Base-by-base conservation (phyloP, 2,329 filamentous ascomycete species). In the Cladorrhinum sp. region DNA sequence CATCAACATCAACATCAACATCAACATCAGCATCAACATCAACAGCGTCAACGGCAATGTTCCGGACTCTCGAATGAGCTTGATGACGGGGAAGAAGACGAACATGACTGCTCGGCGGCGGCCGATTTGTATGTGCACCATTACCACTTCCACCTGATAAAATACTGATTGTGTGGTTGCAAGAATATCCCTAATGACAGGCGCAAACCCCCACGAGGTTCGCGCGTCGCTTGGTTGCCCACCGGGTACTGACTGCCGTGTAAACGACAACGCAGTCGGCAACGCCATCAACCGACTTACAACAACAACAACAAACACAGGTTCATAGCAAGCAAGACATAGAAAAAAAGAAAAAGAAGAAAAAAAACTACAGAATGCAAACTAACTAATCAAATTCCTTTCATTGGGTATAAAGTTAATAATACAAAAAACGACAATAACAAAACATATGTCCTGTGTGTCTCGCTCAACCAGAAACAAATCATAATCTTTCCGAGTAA, bases 101-200 rank as follows among this genome's bases (percentile, higher is more conserved):
- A 32, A 32, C 57, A 62, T 27, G 62, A 58, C 56, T 65, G 63
- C 50, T 45, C 63, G 18, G 53, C 61, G 41, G 59, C 61, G 10
- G 50, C 63, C n/a, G 56, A 63, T 38, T 12, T 65, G 61, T 61
- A 54, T 50, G 61, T 41, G 6, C 49, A 29, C 8, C 36, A 41
- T 48, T n/a, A 20, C 16, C 22, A 7, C 12, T n/a, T 5, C 18
- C 16, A 24, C 18, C 12, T 24, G 4, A 9, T 16, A 4, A 20
- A 10, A 41, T 13, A 45, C 45, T 51, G 25, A 45, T 27, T 18
- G 36, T 3, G n/a, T 1, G 23, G 22, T n/a, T 41, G 7, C 36
- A 3, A 62, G 61, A 5, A 63, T 65, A 58, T 65, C 63, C 18
- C 50, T 38, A 13, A 63, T 65, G 54, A 59, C 58, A 10, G 61